Evolutionary conservation across 805 yeast genomes (phyloP).

Genomic region (Wickerhamiella australiensis): DNA sequence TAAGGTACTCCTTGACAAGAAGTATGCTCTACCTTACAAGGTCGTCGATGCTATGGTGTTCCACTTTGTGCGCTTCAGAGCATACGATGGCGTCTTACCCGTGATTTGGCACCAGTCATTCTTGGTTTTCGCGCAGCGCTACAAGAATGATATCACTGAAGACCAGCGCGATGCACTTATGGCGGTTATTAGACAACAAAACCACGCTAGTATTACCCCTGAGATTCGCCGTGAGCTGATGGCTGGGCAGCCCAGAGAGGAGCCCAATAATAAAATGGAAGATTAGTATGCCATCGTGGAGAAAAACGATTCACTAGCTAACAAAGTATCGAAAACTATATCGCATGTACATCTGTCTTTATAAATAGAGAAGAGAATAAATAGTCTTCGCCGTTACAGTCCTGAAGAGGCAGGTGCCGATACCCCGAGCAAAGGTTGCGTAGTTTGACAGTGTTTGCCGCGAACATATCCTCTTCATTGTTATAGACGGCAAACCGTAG

Average conservation of each 20-base stretch:
- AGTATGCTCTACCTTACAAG: conserved; percentile 93
- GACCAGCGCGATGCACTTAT: conserved; percentile 91
- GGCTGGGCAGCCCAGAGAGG: conserved; percentile 43
- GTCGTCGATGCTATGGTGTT: conserved; percentile 89
- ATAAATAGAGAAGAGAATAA: conserved; percentile 47
- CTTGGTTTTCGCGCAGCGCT: conserved; percentile 86
- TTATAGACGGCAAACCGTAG: conserved; percentile 28
- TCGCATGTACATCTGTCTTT: conserved; percentile 15
- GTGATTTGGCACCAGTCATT: conserved; percentile 97
- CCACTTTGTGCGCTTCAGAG: conserved; percentile 83
- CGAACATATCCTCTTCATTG: conserved; percentile 34
- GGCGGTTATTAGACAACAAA: conserved; percentile 82
- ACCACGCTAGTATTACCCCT: conserved; percentile 79
- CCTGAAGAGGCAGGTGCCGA: conserved; percentile 68
- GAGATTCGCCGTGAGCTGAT: conserved; percentile 87
- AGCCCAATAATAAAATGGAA: background rate
- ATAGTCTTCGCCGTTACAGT: conserved; percentile 67
- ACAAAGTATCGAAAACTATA: background rate
- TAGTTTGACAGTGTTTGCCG: conserved; percentile 49
- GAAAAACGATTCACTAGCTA: background rate
- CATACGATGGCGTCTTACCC: conserved; percentile 50
- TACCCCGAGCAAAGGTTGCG: conserved; percentile 63
- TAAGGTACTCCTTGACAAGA: conserved; percentile 79
- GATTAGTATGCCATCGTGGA: background rate
- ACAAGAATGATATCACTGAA: conserved; percentile 95